phyloP scores from a whole-genome alignment of 1,139 yeast species.

The Suhomyces chickasaworum region DNA sequence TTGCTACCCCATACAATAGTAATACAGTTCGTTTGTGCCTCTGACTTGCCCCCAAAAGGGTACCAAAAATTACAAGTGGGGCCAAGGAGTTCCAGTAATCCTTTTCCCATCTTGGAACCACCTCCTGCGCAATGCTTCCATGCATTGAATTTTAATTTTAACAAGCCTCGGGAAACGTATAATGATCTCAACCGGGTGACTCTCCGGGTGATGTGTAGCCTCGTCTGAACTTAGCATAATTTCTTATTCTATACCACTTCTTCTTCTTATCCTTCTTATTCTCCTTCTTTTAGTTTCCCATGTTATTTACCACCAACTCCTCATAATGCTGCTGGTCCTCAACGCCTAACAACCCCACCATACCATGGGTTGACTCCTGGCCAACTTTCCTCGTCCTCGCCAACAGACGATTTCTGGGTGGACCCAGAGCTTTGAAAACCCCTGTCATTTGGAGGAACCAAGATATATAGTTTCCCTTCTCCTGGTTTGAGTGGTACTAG shows the following conservation, averaged over 20 bases:
- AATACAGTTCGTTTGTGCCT: neutral
- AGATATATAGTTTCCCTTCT: no score
- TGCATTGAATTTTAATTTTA: conserved; percentile 12
- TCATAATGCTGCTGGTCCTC: neutral
- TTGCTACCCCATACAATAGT: neutral
- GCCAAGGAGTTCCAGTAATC: neutral
- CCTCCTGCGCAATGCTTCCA: conserved; percentile 11
- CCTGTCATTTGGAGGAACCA: no score
- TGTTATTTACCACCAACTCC: neutral
- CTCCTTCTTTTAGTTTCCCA: neutral
- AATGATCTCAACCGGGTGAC: conserved; percentile 12
- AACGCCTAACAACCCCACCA: neutral
- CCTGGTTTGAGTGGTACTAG: no score
- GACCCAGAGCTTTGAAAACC: no score
- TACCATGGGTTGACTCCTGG: no score
- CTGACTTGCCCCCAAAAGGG: neutral
- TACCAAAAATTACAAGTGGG: neutral
- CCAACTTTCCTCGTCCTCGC: no score
- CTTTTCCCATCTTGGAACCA: conserved; percentile 3
- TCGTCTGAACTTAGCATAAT: conserved; percentile 8
- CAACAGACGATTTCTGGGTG: no score
- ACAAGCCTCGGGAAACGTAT: conserved; percentile 15
- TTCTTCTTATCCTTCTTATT: no score
- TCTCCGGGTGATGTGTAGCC: conserved; percentile 10
- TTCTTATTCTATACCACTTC: neutral